These are phyloP conservation scores for Cyclotella distinguenda DNA, from an alignment of 108 stramenopile species.

Conservation along the genomic window DNA sequence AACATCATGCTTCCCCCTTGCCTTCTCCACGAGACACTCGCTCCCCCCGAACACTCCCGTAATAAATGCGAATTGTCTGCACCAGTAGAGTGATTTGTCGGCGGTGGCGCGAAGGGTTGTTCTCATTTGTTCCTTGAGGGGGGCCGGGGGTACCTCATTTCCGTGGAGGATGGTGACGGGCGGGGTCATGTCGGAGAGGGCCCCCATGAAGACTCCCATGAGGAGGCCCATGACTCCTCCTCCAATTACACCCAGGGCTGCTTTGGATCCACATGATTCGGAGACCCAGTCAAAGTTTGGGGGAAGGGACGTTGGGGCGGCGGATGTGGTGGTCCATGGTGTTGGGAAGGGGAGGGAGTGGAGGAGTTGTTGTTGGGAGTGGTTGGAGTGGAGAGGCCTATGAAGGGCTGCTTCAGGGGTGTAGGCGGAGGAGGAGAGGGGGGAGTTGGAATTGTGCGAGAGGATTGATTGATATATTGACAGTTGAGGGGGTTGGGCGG, in stretches of 20 bases:
- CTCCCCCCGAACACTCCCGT: slow-evolving; percentile 89
- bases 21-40: slow-evolving; percentile 93
- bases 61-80: slow-evolving; percentile 90
- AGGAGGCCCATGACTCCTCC: slow-evolving; percentile 85
- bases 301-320: slow-evolving; percentile 63
- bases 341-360: slow-evolving; percentile 65
- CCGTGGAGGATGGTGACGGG: slow-evolving; percentile 82
- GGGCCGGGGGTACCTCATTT: slow-evolving; percentile 86
- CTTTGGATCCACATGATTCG: slow-evolving; percentile 82
- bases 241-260: slow-evolving; percentile 83
- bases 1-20: slow-evolving; percentile 89
- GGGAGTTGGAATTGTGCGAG: slow-evolving; percentile 41
- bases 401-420: slow-evolving; percentile 66
- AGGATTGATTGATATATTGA: slow-evolving; percentile 71
- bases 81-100: slow-evolving; percentile 89
- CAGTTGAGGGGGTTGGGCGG: background rate
- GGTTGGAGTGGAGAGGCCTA: slow-evolving; percentile 44
- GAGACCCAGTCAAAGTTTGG: slow-evolving; percentile 84
- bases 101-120: slow-evolving; percentile 75
- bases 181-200: slow-evolving; percentile 83
- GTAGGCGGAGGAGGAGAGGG: slow-evolving; percentile 58
- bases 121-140: slow-evolving; percentile 77
- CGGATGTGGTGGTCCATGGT: slow-evolving; percentile 58
- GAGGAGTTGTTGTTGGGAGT: slow-evolving; percentile 10
- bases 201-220: slow-evolving; percentile 92